Evolutionary conservation across 805 yeast genomes (phyloP).

Genomic region (Tetrapisispora phaffii): DNA sequence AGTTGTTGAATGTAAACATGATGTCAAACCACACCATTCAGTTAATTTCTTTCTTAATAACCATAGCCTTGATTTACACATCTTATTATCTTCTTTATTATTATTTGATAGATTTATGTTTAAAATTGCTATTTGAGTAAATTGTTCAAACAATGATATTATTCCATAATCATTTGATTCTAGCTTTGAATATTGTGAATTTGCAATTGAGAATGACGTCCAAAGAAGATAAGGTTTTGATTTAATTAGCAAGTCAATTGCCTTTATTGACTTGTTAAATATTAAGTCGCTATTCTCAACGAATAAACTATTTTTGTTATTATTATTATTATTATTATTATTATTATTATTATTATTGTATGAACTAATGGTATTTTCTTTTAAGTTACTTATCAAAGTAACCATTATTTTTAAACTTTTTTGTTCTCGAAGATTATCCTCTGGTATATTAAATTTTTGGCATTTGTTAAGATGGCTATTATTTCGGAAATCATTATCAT

Average conservation of each 20-base stretch:
- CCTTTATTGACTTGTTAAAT: constrained; percentile 22
- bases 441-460: neutral
- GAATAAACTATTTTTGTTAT: constrained; percentile 6
- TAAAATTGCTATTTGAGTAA: constrained; percentile 10
- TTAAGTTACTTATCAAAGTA: constrained; percentile 14
- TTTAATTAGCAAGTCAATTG: constrained; percentile 19
- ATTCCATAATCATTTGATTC: constrained; percentile 9
- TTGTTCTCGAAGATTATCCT: constrained; percentile 5
- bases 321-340: neutral
- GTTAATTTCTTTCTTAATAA: constrained; percentile 20
- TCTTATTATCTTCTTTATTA: constrained; percentile 1
- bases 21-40: constrained; percentile 15
- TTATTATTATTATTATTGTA: neutral
- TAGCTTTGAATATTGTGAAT: neutral
- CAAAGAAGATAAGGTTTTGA: constrained; percentile 16
- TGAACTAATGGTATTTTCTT: constrained; percentile 6
- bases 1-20: constrained; percentile 9
- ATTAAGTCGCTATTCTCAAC: constrained; percentile 10
- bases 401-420: constrained; percentile 17
- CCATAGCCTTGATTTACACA: constrained; percentile 14
- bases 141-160: constrained; percentile 9
- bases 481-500: neutral
- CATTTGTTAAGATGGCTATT: neutral
- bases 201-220: neutral
- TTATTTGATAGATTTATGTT: constrained; percentile 7